Base-by-base conservation (phyloP, 768 basidiomycete genomes). In the Psilocybe cyanescens region DNA sequence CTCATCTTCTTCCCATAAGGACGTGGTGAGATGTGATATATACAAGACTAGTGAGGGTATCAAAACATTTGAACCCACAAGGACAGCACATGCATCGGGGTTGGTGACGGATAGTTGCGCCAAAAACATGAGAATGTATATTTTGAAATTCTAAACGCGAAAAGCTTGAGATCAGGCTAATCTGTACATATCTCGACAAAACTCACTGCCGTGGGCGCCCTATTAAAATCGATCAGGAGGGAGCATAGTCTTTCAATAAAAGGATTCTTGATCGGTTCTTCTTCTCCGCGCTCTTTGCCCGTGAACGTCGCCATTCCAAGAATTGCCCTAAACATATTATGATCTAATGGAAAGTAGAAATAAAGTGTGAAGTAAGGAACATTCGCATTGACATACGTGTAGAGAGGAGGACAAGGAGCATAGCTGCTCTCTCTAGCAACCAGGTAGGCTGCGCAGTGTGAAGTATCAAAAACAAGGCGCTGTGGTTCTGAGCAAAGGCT, bases 1-100 rank as follows among this genome's bases (percentile, higher is more conserved):
- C 51, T 82, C 79, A 45, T 83, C 82, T 37, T 88, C 87, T 67
- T 91, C 88, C 88, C 89, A 94, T 14, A 94, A 70, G 2, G 83
- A 79, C 1, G 78, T 78, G 0, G 83, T 79, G 44, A 88, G 73
- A 19, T 82, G 76, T 37, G 79, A 78, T 8, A 90, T 75, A 61
- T 81, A 86, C 33, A 81, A 65, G 17, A 92, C 78, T 29, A 93
- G 71, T 0, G 91, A 86, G 1, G 90, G 91, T 45, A 93, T 79
- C 12, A 94, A 67, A 9, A 78, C 77, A 45, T 77, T 78, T 0
- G 89, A 88, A 14, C 80, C 78, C 17, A 76, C 63, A 2, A 85
- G 72, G 28, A 70, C 62, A 3, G 69, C 58, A 44, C 78, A 75
- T 8, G 76, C 71, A 37, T 82, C 79, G 29, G 76, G 57, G 47